Conservation (phyloP, 352 stramenopile genomes). For the Globisporangium mamillatum region DNA sequence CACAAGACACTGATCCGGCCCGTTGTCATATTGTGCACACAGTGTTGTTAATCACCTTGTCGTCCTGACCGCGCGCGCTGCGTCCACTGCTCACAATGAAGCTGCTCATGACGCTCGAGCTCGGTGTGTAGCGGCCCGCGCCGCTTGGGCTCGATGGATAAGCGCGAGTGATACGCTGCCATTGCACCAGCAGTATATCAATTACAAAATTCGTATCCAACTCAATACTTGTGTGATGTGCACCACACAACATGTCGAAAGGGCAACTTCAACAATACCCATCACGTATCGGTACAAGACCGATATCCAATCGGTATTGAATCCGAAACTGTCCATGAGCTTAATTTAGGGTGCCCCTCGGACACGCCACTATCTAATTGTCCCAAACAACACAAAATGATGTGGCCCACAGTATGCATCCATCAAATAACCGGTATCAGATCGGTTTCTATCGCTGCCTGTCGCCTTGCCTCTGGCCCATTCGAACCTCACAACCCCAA, state of each 20-base stretch:
- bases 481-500: background rate
- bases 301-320: background rate
- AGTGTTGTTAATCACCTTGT: background rate
- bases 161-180: conserved; percentile 2
- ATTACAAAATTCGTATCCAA: background rate
- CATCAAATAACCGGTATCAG: background rate
- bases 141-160: conserved; percentile 7
- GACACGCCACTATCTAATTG: too few relatives aligned
- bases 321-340: background rate
- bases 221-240: background rate
- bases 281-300: background rate
- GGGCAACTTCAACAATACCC: conserved; percentile 7
- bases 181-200: background rate
- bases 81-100: background rate
- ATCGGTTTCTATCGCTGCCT: background rate
- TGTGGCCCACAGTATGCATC: background rate
- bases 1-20: background rate
- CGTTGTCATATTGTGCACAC: background rate
- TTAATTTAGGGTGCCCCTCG: too few relatives aligned
- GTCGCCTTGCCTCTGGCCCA: background rate
- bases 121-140: background rate
- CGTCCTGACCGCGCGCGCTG: background rate
- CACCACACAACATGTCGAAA: background rate
- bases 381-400: background rate
- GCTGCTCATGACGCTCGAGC: background rate